Base-by-base conservation (phyloP, 2,329 filamentous ascomycete genomes). In the Penicillium digitatum region DNA sequence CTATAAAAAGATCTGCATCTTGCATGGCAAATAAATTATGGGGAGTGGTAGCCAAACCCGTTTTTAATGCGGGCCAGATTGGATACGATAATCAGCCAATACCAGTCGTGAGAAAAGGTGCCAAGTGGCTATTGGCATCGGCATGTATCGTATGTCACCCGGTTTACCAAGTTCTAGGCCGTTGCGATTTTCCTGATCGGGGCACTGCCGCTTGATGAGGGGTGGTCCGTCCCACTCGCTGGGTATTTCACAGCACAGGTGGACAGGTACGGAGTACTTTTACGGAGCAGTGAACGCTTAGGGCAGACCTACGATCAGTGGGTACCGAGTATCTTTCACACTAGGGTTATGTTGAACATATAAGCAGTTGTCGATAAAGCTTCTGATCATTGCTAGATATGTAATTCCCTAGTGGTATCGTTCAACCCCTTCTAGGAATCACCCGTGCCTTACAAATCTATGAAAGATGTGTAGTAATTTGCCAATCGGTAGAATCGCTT, bases 11-110 rank as follows among this genome's bases (percentile, higher is more conserved):
- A 52, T 52, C 48, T 55, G 18, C 53, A 24, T 12, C 18, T 34
- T 52, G 53, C 53, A 55, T 55, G 12, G 11, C n/a, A 39, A 51
- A 51, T 51, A 34, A 24, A 34, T 16, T 12, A 44, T 24, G 8
- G 38, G n/a, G 34, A 51, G 45, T 55, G 47, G 46, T 50, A 32
- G 32, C 26, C 18, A n/a, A 37, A 20, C 52, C 32, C 29, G 31
- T 37, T 48, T 54, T 48, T 4, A 20, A 37, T 31, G 45, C 37
- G 24, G 35, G 26, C 32, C 34, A 26, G 8, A 3, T n/a, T 40
- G n/a, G 26, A 45, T 26, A 16, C 39, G 5, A 29, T n/a, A n/a
- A 24, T 43, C 37, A 12, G 16, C 47, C 32, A 49, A 49, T 48
- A 20, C 22, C 27, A 51, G 14, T 10, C 11, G 29, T 29, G 29